Conservation (phyloP, 176 grass and related monocot genomes). For the Oryza nivara region DNA sequence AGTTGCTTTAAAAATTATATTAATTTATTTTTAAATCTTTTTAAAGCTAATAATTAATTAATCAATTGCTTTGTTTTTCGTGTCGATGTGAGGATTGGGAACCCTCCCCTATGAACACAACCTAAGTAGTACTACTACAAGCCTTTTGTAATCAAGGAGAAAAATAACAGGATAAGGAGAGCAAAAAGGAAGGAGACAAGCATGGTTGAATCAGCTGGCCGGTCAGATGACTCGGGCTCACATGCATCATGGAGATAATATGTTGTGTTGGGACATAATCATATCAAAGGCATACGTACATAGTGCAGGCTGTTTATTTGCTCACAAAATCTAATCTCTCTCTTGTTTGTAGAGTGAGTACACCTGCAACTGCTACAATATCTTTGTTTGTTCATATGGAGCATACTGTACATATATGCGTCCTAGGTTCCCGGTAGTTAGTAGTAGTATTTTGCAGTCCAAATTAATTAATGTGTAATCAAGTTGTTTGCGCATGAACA, state of each 20-base stretch:
- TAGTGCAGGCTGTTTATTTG: too few species aligned
- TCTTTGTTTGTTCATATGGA: too few species aligned
- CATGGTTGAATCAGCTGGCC: neutral
- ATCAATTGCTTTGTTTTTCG: too few species aligned
- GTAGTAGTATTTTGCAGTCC: neutral
- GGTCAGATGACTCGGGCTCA: neutral
- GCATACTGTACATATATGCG: too few species aligned
- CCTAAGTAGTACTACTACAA: too few species aligned
- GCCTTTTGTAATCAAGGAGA: too few species aligned
- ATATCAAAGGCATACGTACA: neutral
- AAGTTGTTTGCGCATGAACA: neutral
- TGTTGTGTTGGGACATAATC: neutral
- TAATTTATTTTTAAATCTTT: too few species aligned
- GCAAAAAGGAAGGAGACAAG: neutral
- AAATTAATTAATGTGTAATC: neutral
- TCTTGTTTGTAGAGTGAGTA: neutral
- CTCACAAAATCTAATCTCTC: slow-evolving; percentile 8
- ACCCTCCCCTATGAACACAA: too few species aligned
- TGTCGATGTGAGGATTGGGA: too few species aligned
- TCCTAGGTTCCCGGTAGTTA: too few species aligned
- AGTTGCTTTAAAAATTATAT: too few species aligned
- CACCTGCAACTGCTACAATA: neutral
- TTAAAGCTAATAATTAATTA: too few species aligned
- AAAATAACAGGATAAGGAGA: neutral
- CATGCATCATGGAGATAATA: neutral